Evolutionary conservation across 2,329 filamentous ascomycete species (phyloP).

Genomic region (Cordyceps pruinosa): DNA sequence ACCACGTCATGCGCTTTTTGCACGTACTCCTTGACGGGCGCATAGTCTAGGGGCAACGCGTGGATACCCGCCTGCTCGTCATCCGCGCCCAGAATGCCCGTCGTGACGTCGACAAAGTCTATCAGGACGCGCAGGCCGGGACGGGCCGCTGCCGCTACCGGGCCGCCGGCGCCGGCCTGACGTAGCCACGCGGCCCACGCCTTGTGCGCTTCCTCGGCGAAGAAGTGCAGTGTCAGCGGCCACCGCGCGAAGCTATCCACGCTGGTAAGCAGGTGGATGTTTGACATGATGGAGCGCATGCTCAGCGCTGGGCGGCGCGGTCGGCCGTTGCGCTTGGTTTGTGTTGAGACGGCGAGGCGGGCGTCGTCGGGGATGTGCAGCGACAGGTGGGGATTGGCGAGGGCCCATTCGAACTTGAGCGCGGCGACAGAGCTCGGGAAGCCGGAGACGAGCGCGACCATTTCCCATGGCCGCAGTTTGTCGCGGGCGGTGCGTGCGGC

Average conservation of each 20-base stretch:
- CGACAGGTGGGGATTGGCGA: conserved; percentile 77
- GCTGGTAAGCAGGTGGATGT: conserved; percentile 72
- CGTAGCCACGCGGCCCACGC: conserved; percentile 59
- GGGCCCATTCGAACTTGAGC: conserved; percentile 94
- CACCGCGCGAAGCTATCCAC: conserved; percentile 74
- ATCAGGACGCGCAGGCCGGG: conserved; percentile 46
- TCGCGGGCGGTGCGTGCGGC: conserved; percentile 66
- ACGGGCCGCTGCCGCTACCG: conserved; percentile 39
- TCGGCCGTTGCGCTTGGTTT: conserved; percentile 45
- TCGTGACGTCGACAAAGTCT: conserved; percentile 38
- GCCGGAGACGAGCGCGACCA: conserved; percentile 77
- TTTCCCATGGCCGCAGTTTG: conserved; percentile 78
- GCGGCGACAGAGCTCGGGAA: conserved; percentile 85
- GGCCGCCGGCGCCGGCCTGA: neutral
- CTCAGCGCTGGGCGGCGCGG: conserved; percentile 52
- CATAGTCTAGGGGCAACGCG: conserved; percentile 49
- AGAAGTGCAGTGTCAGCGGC: conserved; percentile 79
- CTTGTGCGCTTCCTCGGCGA: conserved; percentile 59
- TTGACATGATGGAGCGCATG: conserved; percentile 64
- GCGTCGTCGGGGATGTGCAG: conserved; percentile 64
- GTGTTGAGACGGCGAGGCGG: conserved; percentile 48
- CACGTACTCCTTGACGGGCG: conserved; percentile 45
- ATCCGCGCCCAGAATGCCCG: neutral
- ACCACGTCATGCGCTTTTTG: conserved; percentile 49
- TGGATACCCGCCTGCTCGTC: conserved; percentile 38